Percentiles rank a stretch among this genome's conserved stretches.
These are phyloP conservation scores for Blastocrithidia nonstop DNA, from an alignment of 208 protist species.

Conservation along the genomic window DNA sequence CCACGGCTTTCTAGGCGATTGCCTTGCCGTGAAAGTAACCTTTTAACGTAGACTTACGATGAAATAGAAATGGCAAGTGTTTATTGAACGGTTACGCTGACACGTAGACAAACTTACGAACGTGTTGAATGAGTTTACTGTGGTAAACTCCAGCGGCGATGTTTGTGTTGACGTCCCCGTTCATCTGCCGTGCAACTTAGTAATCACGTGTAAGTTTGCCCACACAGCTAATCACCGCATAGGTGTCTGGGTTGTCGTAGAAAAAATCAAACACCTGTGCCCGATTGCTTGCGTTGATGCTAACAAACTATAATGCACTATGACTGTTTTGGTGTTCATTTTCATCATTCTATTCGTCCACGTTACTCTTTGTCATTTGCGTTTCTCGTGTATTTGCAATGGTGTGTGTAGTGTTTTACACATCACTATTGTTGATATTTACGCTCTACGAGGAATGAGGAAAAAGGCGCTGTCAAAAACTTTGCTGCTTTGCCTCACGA, in stretches of 20 bases:
- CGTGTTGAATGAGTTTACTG: slow-evolving; percentile 14
- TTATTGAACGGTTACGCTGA: slow-evolving; percentile 44
- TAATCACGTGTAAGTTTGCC: slow-evolving; percentile 51
- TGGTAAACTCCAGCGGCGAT: slow-evolving; percentile 53
- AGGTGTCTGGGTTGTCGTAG: slow-evolving; percentile 60
- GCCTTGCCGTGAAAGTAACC: slow-evolving; percentile 77
- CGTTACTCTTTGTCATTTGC: not conserved
- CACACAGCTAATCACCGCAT: slow-evolving; percentile 50
- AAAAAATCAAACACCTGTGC: slow-evolving; percentile 58
- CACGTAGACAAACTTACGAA: slow-evolving; percentile 52
- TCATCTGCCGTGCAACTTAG: slow-evolving; percentile 34
- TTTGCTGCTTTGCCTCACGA: slow-evolving; percentile 7
- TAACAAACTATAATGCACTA: slow-evolving; percentile 52
- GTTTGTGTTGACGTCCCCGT: slow-evolving; percentile 67
- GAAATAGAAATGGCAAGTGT: slow-evolving; percentile 17
- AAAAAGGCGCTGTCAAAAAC: not conserved
- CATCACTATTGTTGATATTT: too few relatives aligned
- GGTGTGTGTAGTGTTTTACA: too few relatives aligned
- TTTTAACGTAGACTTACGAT: slow-evolving; percentile 29
- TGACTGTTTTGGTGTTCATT: slow-evolving; percentile 2
- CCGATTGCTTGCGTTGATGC: slow-evolving; percentile 41
- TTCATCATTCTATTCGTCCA: not conserved
- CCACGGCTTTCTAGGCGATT: slow-evolving; percentile 45
- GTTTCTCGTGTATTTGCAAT: not conserved
- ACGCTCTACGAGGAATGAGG: not conserved